Evolutionary conservation across 257 asterid species (phyloP), one percentile per base, ranked within the genome.

Genomic region (Scutellaria minor): DNA sequence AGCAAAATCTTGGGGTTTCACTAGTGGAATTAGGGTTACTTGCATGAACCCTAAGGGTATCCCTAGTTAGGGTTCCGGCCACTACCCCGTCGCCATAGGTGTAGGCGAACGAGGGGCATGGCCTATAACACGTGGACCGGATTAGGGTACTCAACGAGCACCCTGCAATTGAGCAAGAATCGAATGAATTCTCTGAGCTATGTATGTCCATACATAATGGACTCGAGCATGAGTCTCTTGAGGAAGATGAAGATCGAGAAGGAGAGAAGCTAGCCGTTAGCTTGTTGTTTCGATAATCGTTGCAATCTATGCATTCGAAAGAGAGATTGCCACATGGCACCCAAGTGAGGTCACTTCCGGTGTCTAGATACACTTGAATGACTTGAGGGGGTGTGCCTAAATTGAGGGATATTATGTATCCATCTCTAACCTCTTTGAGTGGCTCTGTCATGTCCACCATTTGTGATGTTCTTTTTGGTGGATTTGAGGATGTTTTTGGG

Each of bases 321-420:
- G 90, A 78, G 18, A 83, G 66, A 54, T 80, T 87, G 0, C 92
- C 92, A 77, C 95, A 87, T 7, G 94, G 96, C 47, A 90, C 92
- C 96, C 96, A 90, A 14, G 94, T 86, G 10, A 90, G 89, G 72
- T 90, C 92, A 64, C 95, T 90, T n/a, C 96, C 95, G 0, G 89
- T 90, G 46, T 87, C 92, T 78, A 90, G 70, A 57, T 79, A 86
- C 0, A 77, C 87, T 66, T 90, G 92, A 65, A 90, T 81, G 74
- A 72, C 50, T 73, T 90, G 96, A 35, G 92, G 75, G 68, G 96
- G 96, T 75, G 90, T 85, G 6, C 96, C 96, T 64, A 90, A 58
- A 61, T 78, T 83, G 50, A 87, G 86, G 64, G 94, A 81, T 70
- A 89, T 83, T 20, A 80, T 72, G 78, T 87, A 89, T 15, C 96